phyloP scores from a whole-genome alignment of 2,329 filamentous ascomycete species.

The Paraphaeosphaeria minitans region DNA sequence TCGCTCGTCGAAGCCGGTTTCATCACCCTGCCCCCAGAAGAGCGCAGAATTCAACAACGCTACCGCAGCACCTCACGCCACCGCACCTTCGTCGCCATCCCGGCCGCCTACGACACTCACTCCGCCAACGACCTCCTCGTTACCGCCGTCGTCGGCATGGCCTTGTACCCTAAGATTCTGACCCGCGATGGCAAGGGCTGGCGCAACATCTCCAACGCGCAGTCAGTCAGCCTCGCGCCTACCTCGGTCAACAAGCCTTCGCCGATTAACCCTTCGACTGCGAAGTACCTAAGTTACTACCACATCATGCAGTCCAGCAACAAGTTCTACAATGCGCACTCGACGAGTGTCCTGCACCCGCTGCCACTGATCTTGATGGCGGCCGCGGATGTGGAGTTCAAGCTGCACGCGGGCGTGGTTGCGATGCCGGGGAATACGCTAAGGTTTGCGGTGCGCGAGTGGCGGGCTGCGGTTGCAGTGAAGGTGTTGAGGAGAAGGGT shows the following conservation, averaged over 20 bases:
- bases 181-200: conserved; percentile 83
- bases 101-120: conserved; percentile 73
- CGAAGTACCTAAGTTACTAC: conserved; percentile 91
- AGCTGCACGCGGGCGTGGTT: conserved; percentile 87
- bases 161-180: conserved; percentile 93
- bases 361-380: conserved; percentile 75
- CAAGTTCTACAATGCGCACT: conserved; percentile 82
- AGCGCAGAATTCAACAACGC: conserved; percentile 71
- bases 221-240: conserved; percentile 83
- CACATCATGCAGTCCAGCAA: conserved; percentile 93
- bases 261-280: conserved; percentile 44
- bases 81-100: conserved; percentile 83
- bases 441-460: conserved; percentile 81
- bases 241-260: conserved; percentile 81
- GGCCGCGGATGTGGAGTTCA: conserved; percentile 80
- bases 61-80: conserved; percentile 69
- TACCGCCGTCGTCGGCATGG: conserved; percentile 85
- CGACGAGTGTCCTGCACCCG: conserved; percentile 71
- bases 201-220: conserved; percentile 91
- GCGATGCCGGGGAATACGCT: conserved; percentile 86
- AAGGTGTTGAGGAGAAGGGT: conserved; percentile 77
- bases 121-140: conserved; percentile 80
- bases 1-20: conserved; percentile 87
- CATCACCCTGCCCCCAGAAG: conserved; percentile 73
- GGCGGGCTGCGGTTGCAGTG: conserved; percentile 89